Evolutionary conservation across 768 basidiomycete species (phyloP).

Genomic region (Pleurotus ostreatus): DNA sequence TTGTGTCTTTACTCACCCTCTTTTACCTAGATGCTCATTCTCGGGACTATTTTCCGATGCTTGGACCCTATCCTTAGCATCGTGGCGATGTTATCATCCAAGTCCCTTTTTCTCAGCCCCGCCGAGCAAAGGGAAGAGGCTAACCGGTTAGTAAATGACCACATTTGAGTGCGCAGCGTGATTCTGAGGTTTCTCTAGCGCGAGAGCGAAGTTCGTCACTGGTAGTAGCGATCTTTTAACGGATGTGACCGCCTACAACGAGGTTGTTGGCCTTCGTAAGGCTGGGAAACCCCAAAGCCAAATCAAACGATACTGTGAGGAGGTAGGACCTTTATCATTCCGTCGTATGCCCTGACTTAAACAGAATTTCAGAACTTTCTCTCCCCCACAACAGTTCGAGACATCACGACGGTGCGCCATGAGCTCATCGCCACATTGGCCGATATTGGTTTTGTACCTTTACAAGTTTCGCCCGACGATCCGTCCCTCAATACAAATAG

Average conservation of each 20-base stretch:
- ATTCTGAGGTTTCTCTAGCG: conserved; percentile 37
- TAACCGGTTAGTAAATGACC: conserved; percentile 43
- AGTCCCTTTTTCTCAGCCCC: conserved; percentile 80
- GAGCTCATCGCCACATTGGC: conserved; percentile 73
- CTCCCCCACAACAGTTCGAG: conserved; percentile 65
- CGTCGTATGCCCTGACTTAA: background rate
- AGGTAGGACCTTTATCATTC: conserved; percentile 32
- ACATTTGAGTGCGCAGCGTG: no score
- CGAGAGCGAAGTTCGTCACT: conserved; percentile 62
- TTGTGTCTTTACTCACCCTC: background rate
- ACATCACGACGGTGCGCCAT: conserved; percentile 70
- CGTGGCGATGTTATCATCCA: conserved; percentile 80
- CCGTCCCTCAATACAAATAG: conserved; percentile 62
- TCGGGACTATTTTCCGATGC: conserved; percentile 81
- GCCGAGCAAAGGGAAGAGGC: conserved; percentile 84
- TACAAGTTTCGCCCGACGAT: conserved; percentile 38
- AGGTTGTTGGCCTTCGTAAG: conserved; percentile 46
- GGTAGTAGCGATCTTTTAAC: conserved; percentile 85
- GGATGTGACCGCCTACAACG: conserved; percentile 71
- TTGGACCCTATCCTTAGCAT: conserved; percentile 79
- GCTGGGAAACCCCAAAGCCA: conserved; percentile 43
- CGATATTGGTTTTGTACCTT: conserved; percentile 65
- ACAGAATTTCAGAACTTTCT: conserved; percentile 68
- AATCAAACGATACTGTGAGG: conserved; percentile 65
- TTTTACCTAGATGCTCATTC: conserved; percentile 74